A percentile compares a stretch with the other conserved stretches of the same genome.
These are phyloP conservation scores for Boletus reticuloceps DNA, from an alignment of 768 basidiomycete genomes.

Conservation along the genomic window DNA sequence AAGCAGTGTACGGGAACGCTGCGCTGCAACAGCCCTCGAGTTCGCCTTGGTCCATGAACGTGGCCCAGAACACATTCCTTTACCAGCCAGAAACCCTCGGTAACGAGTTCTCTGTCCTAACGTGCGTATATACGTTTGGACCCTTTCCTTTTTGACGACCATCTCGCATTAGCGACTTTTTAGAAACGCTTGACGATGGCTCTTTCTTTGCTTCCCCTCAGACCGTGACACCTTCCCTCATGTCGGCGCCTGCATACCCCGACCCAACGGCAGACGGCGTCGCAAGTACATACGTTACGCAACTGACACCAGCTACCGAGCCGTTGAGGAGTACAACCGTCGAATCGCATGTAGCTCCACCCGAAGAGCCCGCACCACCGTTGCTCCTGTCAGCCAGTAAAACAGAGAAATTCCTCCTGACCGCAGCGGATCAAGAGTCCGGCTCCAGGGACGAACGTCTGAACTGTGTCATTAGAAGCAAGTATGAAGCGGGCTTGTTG, in stretches of 20 bases:
- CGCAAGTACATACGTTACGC: constrained; percentile 14
- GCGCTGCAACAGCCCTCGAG: neutral
- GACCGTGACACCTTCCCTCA: constrained; percentile 47
- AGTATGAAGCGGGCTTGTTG: constrained; percentile 93
- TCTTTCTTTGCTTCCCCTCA: constrained; percentile 68
- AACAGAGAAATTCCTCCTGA: constrained; percentile 86
- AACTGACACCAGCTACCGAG: constrained; percentile 14
- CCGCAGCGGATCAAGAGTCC: constrained; percentile 91
- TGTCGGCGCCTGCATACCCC: constrained; percentile 38
- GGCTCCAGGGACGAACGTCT: constrained; percentile 89
- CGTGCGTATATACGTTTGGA: constrained; percentile 41
- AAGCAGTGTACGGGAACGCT: neutral
- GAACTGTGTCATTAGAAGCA: constrained; percentile 88
- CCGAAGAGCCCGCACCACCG: constrained; percentile 42
- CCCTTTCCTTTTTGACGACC: neutral
- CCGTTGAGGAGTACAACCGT: constrained; percentile 20
- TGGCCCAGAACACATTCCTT: neutral
- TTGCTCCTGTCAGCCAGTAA: constrained; percentile 74
- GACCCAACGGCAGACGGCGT: constrained; percentile 8
- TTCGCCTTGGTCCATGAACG: neutral
- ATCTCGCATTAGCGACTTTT: constrained; percentile 61
- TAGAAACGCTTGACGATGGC: constrained; percentile 84
- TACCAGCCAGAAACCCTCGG: constrained; percentile 71
- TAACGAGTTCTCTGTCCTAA: constrained; percentile 80
- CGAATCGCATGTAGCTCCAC: constrained; percentile 23